Evolutionary conservation across 169 alveolate genomes (phyloP), one percentile per base, ranked within the genome.

Genomic region (Miamiensis avidus): DNA sequence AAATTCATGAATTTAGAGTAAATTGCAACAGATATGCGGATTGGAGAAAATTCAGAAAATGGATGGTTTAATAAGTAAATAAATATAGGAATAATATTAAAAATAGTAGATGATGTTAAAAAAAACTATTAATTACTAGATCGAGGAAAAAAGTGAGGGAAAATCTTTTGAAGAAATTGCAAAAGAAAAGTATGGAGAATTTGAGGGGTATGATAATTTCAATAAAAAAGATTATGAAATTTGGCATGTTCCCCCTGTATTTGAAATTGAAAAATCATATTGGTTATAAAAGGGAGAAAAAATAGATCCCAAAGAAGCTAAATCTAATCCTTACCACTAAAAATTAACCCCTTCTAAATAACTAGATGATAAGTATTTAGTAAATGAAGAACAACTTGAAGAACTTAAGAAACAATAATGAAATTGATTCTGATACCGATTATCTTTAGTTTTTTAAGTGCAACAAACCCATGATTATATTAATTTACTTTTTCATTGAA

Each of bases 11-110:
- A 31, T 86, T 86, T 49, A 81, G 90, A 86, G 81, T 86, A 16
- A 86, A 86, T 81, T 86, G 90, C 74, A 74, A 78, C 27, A 31
- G 79, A n/a, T 75, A 86, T 86, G 90, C 84, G 20, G 90, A 86
- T 76, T 86, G 29, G 31, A 81, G 84, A 49, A 79, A 81, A 29
- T 86, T 86, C 34, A 81, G 81, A 65, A 81, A 31, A 16, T 86
- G 90, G 90, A 64, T 86, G 49, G 0, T 49, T 78, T 4, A 34
- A 25, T 85, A 85, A 64, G 89, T 85, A 75, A 33, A 72, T 49
- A 49, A 29, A 30, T 0, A 84, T 25, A 28, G 16, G 29, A 76
- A 25, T 32, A n/a, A n/a, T n/a, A n/a, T 32, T 1, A 77, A 33
- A 77, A 32, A 33, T 27, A 1, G 6, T 28, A 4, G 0, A n/a